Evolutionary conservation across 768 basidiomycete species (phyloP).

Genomic region (Mycena maculata): DNA sequence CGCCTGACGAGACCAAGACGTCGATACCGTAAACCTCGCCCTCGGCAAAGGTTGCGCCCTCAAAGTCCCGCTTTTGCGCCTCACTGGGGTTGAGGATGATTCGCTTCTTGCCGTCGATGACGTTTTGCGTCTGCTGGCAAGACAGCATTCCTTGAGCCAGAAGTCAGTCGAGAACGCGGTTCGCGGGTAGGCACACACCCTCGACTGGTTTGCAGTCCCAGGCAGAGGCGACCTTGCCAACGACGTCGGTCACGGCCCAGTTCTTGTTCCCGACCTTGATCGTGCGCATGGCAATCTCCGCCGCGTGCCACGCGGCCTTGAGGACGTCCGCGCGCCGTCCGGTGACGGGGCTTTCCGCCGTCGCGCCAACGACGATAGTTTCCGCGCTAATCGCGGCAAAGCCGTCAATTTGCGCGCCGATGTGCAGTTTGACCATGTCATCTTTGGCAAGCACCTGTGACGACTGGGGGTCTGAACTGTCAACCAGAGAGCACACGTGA

Average conservation of each 20-base stretch:
- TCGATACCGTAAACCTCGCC: slow-evolving; percentile 97
- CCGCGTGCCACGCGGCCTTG: slow-evolving; percentile 93
- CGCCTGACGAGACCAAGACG: slow-evolving; percentile 85
- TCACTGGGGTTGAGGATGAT: slow-evolving; percentile 92
- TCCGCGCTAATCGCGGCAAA: slow-evolving; percentile 95
- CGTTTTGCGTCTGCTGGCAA: slow-evolving; percentile 93
- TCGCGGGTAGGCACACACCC: slow-evolving; percentile 59
- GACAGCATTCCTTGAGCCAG: slow-evolving; percentile 83
- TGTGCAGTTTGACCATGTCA: slow-evolving; percentile 95
- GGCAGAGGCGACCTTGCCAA: slow-evolving; percentile 74
- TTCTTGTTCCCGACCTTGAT: slow-evolving; percentile 95
- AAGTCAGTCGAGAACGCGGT: slow-evolving; percentile 11
- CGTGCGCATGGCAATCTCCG: slow-evolving; percentile 91
- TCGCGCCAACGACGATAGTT: slow-evolving; percentile 90
- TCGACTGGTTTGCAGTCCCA: slow-evolving; percentile 95
- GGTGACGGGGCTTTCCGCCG: slow-evolving; percentile 77
- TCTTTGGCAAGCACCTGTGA: slow-evolving; percentile 77
- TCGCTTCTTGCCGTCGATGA: slow-evolving; percentile 96
- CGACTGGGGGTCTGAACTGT: slow-evolving; percentile 80
- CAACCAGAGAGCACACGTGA: slow-evolving; percentile 29
- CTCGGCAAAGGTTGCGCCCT: slow-evolving; percentile 88
- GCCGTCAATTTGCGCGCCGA: slow-evolving; percentile 98
- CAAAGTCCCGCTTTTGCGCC: slow-evolving; percentile 86
- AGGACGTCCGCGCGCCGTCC: slow-evolving; percentile 91
- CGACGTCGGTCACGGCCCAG: slow-evolving; percentile 92